Evolutionary conservation across 2,329 filamentous ascomycete genomes (phyloP), one percentile per base, ranked within the genome.

Genomic region (Aspergillus pseudotamarii): DNA sequence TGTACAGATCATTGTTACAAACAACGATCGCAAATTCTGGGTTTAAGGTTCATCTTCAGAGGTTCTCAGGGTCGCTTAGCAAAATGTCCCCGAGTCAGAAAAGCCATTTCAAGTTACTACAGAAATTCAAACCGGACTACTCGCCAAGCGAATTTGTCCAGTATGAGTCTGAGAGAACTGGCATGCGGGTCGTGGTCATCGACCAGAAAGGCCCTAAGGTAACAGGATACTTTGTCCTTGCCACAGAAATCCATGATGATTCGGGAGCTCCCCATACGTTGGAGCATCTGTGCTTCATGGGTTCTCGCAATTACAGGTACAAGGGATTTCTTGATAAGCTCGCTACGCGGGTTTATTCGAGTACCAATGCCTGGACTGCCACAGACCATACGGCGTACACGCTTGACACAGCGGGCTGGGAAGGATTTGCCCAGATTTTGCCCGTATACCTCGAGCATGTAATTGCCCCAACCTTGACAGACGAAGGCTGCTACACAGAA

Each of bases 351-450:
- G 93, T 94, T 1, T 99, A 98, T 77, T 96, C 94, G 1, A 87
- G 86, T 62, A 99, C 95, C 36, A 99, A 99, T 78, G 95, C 95
- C 4, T 99, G 94, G 93, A 99, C 95, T 1, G 93, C 93, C 26
- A 95, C 91, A 14, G 95, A 98, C 71, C 94, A 98, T 75, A 99
- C 96, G 0, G 94, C 94, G 2, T 99, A 99, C 79, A 97, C 93
- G 0, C 84, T 99, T 19, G 92, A 97, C 72, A 95, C 93, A 12
- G 95, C 95, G 28, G 95, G 95, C 2, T 99, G 95, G 94, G 93
- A 96, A 71, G 94, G 94, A 10, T 99, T 99, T 75, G 90, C 94
- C 1, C 92, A 96, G 76, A 96, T 98, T 61, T 82, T 99, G 21
- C 95, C 95, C 0, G 89, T 98, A 46, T 99, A 99, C 70, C 85